Evolutionary conservation across 257 asterid species (phyloP).

Genomic region (Schizonepeta tenuifolia): DNA sequence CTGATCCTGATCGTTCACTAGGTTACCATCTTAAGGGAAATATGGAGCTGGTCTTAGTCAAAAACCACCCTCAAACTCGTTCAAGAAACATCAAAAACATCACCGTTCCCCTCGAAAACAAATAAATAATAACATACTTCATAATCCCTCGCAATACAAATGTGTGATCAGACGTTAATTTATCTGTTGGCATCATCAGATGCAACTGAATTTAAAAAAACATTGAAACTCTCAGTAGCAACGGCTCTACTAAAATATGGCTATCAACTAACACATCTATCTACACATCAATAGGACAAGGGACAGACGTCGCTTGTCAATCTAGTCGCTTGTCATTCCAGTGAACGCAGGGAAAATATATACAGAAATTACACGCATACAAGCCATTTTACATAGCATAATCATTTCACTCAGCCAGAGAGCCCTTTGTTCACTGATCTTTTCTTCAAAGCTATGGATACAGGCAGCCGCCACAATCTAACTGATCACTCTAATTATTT

Average conservation of each 20-base stretch:
- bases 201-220: background rate
- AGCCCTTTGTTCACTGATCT: conserved; percentile 4
- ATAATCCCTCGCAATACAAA: background rate
- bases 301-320: background rate
- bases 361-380: conserved; percentile 27
- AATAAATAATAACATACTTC: background rate
- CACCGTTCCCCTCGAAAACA: background rate
- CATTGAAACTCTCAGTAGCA: background rate
- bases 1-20: no score
- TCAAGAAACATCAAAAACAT: background rate
- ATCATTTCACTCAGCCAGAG: background rate
- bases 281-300: conserved; percentile 17
- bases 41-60: no score
- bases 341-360: conserved; percentile 1
- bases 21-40: no score
- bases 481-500: conserved; percentile 17
- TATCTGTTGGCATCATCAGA: conserved; percentile 4
- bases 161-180: conserved; percentile 3
- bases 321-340: conserved; percentile 10
- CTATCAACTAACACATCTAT: conserved; percentile 23
- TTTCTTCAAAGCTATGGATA: background rate
- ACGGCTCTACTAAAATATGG: conserved; percentile 9
- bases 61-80: background rate
- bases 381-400: background rate
- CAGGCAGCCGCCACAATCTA: conserved; percentile 1